These are phyloP conservation scores for Peterozyma xylosa DNA, from an alignment of 805 yeast species.

Conservation along the genomic window DNA sequence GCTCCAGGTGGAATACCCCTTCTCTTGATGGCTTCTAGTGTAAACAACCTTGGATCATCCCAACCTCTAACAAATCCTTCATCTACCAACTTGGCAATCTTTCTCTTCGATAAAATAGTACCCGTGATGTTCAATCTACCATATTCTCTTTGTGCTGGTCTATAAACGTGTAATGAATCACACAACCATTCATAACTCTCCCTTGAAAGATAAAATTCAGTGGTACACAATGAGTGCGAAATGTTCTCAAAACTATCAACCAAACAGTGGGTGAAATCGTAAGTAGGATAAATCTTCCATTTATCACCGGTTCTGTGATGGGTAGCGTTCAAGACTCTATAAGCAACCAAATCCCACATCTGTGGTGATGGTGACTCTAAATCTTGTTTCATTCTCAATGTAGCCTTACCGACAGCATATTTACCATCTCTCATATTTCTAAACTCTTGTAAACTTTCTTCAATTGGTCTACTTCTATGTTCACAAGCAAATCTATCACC, in stretches of 20 bases:
- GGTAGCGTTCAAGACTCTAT: conserved; percentile 84
- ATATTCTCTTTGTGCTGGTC: conserved; percentile 98
- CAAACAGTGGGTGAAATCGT: conserved; percentile 97
- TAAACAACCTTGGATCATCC: conserved; percentile 97
- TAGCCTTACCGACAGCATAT: conserved; percentile 87
- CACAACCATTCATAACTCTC: conserved; percentile 98
- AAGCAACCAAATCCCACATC: conserved; percentile 99
- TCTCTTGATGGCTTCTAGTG: conserved; percentile 89
- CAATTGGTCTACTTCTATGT: conserved; percentile 64
- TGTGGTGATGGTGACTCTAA: conserved; percentile 87
- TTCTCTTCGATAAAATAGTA: conserved; percentile 89
- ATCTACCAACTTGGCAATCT: conserved; percentile 86
- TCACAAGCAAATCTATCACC: conserved; percentile 83
- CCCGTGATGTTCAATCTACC: conserved; percentile 96
- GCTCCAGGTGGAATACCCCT: conserved; percentile 99
- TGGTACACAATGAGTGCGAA: conserved; percentile 92
- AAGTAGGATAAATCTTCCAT: conserved; percentile 98
- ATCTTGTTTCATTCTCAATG: conserved; percentile 95
- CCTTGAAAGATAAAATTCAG: conserved; percentile 87
- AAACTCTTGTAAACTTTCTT: conserved; percentile 72
- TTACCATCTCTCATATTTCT: conserved; percentile 88
- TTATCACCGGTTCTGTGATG: conserved; percentile 96
- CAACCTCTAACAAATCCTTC: conserved; percentile 83
- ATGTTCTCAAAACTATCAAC: conserved; percentile 97
- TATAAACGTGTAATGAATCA: conserved; percentile 87